Base-by-base conservation (phyloP, 148 eudicot genomes). In the Vaccinium corymbosum region DNA sequence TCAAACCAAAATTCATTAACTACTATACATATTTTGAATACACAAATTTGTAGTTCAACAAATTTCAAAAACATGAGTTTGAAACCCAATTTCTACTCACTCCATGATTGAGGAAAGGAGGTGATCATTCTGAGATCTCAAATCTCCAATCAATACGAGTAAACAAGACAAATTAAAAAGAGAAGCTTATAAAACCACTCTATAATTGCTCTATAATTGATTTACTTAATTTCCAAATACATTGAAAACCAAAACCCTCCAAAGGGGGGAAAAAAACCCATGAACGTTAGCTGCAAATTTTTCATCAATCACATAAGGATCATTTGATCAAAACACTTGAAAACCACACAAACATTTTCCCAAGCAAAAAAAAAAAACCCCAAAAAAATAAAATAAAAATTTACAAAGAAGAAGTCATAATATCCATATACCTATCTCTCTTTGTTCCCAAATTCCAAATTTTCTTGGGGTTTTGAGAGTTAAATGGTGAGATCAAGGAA, bases 401-500 rank as follows among this genome's bases (percentile, higher is more conserved):
- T 42, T 35, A 46, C 68, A 14, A 27, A 16, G 14, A 81, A 42
- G 4, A 48, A 22, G 22, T 51, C 59, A 53, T 57, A 25, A 27
- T 59, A 35, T 12, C 27, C 38, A 19, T 46, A 12, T 20, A n/a
- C 49, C n/a, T 25, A 6, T 64, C 83, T 22, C 35, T 46, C 1
- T 16, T 6, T 81, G 48, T 16, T 1, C 19, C 4, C 19, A 19
- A 35, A 27, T 17, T 20, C 50, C 25, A n/a, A 46, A 25, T 57
- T 80, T 20, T 1, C 13, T 59, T 78, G 15, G 27, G 15, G 12
- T 22, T 20, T 76, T 6, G 62, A 78, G 82, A 80, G 82, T 35
- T 16, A 56, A 38, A 57, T 32, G 4, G 66, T 7, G 75, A 66
- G 81, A 57, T 87, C 73, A 87, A 20, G 86, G 89, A 35, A 84